These are phyloP conservation scores for Dictyostelium purpureum DNA, from an alignment of 78 protist genomes.

Conservation along the genomic window DNA sequence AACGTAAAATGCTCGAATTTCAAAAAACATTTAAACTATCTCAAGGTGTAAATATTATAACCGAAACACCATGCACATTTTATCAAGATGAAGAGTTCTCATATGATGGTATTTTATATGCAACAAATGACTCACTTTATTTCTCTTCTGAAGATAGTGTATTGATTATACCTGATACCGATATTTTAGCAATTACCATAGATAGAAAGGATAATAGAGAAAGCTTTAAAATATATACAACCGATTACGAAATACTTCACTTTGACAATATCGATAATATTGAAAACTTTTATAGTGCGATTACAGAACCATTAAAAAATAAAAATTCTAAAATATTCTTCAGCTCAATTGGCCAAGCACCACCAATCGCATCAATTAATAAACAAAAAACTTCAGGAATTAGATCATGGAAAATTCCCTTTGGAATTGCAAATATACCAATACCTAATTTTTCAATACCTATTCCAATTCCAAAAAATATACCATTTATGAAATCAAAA, in stretches of 20 bases:
- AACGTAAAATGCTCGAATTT: slow-evolving; percentile 11
- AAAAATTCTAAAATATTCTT: not conserved
- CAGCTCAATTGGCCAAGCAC: not conserved
- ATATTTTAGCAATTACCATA: slow-evolving; percentile 13
- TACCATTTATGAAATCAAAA: slow-evolving; percentile 56
- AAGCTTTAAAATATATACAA: slow-evolving; percentile 7
- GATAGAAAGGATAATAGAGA: slow-evolving; percentile 39
- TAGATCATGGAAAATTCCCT: not conserved
- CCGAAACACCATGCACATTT: not conserved
- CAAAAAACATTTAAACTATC: slow-evolving; percentile 45
- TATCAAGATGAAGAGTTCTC: slow-evolving; percentile 41
- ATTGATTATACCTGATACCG: slow-evolving; percentile 13
- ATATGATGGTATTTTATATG: slow-evolving; percentile 43
- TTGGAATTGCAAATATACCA: too few species aligned
- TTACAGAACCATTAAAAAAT: not conserved
- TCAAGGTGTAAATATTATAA: slow-evolving; percentile 18
- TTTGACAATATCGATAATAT: slow-evolving; percentile 39
- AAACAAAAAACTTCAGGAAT: not conserved
- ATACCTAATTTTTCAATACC: not conserved
- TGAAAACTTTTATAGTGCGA: not conserved
- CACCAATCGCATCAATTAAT: not conserved
- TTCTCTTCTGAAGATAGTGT: slow-evolving; percentile 3
- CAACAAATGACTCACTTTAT: slow-evolving; percentile 11
- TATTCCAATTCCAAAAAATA: slow-evolving; percentile 1
- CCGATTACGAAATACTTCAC: slow-evolving; percentile 1